Conservation (phyloP, 2,329 filamentous ascomycete genomes). For the Colletotrichum brevisporum region DNA sequence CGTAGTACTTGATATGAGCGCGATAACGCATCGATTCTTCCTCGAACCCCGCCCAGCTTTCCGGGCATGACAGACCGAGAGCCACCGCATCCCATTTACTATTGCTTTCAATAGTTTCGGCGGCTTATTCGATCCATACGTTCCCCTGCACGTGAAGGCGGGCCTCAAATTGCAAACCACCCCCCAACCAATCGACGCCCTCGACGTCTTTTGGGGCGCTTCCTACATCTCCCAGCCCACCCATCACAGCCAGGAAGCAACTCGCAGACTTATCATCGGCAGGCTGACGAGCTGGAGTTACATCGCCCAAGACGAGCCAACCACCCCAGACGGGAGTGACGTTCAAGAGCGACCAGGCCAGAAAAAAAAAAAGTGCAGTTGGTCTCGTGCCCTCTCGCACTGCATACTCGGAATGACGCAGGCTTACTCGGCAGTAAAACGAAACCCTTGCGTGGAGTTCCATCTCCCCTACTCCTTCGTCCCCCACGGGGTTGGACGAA, state of each 20-base stretch:
- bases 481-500: neutral
- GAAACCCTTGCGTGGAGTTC: neutral
- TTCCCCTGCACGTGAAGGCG: too few relatives aligned
- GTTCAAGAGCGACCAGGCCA: neutral
- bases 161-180: too few relatives aligned
- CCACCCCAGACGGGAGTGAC: neutral
- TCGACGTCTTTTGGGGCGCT: too few relatives aligned
- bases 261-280: neutral
- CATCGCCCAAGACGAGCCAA: neutral
- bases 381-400: conserved; percentile 28
- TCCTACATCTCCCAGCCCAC: neutral
- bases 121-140: too few relatives aligned
- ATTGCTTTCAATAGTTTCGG: too few relatives aligned
- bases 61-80: too few relatives aligned
- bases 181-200: too few relatives aligned
- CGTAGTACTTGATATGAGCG: too few relatives aligned
- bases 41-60: too few relatives aligned
- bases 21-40: too few relatives aligned
- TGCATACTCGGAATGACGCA: conserved; percentile 26
- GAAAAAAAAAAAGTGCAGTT: neutral
- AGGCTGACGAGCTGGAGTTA: neutral
- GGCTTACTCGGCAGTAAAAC: conserved; percentile 15
- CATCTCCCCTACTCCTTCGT: too few relatives aligned
- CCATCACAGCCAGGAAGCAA: neutral
- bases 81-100: too few relatives aligned